These are phyloP conservation scores for Sphaerosporella brunnea DNA, from an alignment of 495 filamentous ascomycete genomes.

Conservation along the genomic window DNA sequence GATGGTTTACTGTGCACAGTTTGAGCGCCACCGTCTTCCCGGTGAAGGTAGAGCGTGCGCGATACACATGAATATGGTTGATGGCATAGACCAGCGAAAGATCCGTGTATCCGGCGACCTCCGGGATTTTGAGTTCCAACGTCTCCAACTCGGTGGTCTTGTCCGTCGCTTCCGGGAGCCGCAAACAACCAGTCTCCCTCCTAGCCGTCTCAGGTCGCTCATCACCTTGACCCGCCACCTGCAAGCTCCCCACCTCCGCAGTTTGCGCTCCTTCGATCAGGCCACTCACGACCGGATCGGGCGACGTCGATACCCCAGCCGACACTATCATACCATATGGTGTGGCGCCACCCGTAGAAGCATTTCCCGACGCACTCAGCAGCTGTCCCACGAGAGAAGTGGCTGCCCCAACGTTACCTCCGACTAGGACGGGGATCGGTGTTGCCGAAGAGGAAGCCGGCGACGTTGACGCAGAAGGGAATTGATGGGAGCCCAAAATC, in stretches of 20 bases:
- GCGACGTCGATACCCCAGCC: not conserved
- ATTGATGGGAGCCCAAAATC: not conserved
- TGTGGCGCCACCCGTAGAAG: slow-evolving; percentile 1
- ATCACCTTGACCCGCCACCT: slow-evolving; percentile 8
- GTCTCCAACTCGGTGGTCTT: slow-evolving; percentile 5
- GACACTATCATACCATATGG: slow-evolving; percentile 11
- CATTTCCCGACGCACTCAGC: slow-evolving; percentile 3
- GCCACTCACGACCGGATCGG: no score
- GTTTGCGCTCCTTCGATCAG: no score
- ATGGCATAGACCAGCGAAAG: slow-evolving; percentile 21
- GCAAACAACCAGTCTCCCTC: no score
- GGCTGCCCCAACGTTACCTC: not conserved
- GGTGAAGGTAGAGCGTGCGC: slow-evolving; percentile 16
- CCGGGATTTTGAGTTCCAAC: slow-evolving; percentile 12
- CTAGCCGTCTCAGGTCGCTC: not conserved
- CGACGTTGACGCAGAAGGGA: not conserved
- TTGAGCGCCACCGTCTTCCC: slow-evolving; percentile 23
- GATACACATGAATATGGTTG: slow-evolving; percentile 26
- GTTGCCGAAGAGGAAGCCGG: not conserved
- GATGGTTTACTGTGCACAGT: slow-evolving; percentile 24
- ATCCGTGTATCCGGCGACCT: slow-evolving; percentile 21
- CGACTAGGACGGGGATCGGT: not conserved
- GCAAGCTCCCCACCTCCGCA: slow-evolving; percentile 18
- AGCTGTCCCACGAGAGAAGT: slow-evolving; percentile 8
- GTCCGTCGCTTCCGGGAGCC: not conserved